phyloP scores from a whole-genome alignment of 352 stramenopile species.

The Phytophthora boehmeriae region DNA sequence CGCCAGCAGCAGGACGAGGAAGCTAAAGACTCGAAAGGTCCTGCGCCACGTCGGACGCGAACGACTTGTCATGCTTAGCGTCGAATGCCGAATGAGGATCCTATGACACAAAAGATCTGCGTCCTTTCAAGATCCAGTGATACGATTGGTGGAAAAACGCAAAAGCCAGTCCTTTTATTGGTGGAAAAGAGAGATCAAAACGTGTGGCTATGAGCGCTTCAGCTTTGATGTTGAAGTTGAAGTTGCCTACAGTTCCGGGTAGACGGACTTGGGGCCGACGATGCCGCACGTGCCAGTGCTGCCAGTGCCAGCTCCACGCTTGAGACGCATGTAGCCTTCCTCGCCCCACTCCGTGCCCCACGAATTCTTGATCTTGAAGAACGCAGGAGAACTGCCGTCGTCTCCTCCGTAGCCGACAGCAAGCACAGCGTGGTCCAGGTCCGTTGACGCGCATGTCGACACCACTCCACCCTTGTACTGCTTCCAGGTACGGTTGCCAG shows the following conservation, averaged over 20 bases:
- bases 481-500: conserved; percentile 95
- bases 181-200: conserved; percentile 22
- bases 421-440: conserved; percentile 98
- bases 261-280: conserved; percentile 62
- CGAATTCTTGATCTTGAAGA: conserved; percentile 98
- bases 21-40: conserved; percentile 4
- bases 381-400: conserved; percentile 34
- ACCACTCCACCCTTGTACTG: conserved; percentile 97
- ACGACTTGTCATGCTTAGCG: conserved; percentile 12
- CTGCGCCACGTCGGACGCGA: conserved; percentile 10
- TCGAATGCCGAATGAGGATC: conserved; percentile 17
- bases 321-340: conserved; percentile 93
- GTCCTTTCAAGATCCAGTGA: conserved; percentile 23
- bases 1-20: neutral
- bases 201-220: conserved; percentile 19
- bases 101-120: conserved; percentile 9
- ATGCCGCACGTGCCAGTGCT: conserved; percentile 55
- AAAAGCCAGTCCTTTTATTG: conserved; percentile 15
- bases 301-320: conserved; percentile 65
- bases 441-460: conserved; percentile 68
- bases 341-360: conserved; percentile 95
- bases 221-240: conserved; percentile 23
- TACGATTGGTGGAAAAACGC: conserved; percentile 3
- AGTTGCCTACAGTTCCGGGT: conserved; percentile 47
- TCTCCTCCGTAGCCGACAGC: conserved; percentile 93